Conservation (phyloP, 2,329 filamentous ascomycete genomes). For the Coleophoma crateriformis region DNA sequence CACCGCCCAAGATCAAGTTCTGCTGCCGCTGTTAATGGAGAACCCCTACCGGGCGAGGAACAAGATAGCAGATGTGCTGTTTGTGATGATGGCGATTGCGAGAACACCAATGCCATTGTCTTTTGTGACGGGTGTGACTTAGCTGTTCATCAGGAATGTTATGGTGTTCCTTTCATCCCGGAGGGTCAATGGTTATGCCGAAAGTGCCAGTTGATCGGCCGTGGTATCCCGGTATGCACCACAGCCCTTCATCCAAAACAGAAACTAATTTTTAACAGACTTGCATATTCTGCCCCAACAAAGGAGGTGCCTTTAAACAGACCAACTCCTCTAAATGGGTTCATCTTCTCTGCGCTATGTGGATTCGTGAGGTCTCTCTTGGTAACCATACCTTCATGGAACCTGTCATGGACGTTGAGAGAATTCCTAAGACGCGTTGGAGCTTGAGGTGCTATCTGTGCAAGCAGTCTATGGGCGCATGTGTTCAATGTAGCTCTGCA, state of each 20-base stretch:
- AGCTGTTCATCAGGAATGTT: slow-evolving; percentile 97
- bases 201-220: slow-evolving; percentile 92
- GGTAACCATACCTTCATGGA: slow-evolving; percentile 98
- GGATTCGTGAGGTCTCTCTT: slow-evolving; percentile 95
- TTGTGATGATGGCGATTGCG: slow-evolving; percentile 98
- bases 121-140: slow-evolving; percentile 98
- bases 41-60: slow-evolving; percentile 82
- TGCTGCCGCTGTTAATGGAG: slow-evolving; percentile 91
- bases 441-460: slow-evolving; percentile 94
- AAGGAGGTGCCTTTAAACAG: slow-evolving; percentile 96
- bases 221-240: slow-evolving; percentile 70
- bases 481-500: slow-evolving; percentile 97
- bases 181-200: slow-evolving; percentile 98
- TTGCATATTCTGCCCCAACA: slow-evolving; percentile 98
- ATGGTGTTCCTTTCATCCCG: slow-evolving; percentile 96
- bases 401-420: slow-evolving; percentile 95
- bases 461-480: slow-evolving; percentile 94
- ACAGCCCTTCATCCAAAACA: not conserved
- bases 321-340: slow-evolving; percentile 96
- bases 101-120: slow-evolving; percentile 98
- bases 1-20: slow-evolving; percentile 90
- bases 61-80: slow-evolving; percentile 97
- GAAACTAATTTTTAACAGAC: slow-evolving; percentile 44
- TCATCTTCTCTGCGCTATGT: slow-evolving; percentile 92
- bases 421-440: slow-evolving; percentile 92